A percentile compares a stretch with the other conserved stretches of the same genome.
phyloP scores from a whole-genome alignment of 225 moss, liverwort and hornwort genomes.

The Sphagnum tenellum region DNA sequence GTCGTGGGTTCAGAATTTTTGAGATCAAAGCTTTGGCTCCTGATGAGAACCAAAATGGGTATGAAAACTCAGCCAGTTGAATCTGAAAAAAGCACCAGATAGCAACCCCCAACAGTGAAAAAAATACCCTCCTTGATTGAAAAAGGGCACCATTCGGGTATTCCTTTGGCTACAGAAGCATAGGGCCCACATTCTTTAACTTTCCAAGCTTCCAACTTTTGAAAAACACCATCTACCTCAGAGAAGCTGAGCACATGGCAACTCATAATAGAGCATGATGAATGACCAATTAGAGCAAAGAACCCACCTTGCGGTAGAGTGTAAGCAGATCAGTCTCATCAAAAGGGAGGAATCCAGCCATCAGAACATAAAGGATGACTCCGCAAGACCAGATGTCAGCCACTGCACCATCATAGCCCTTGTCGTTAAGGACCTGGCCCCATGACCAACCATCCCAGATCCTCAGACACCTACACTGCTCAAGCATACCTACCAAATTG shows the following conservation, averaged over 20 bases:
- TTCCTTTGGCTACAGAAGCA: no score
- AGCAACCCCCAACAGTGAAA: not conserved
- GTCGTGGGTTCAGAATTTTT: conserved; percentile 78
- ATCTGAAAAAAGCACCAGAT: conserved; percentile 36
- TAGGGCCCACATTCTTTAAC: no score
- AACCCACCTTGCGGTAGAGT: conserved; percentile 65
- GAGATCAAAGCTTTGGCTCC: conserved; percentile 57
- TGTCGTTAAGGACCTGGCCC: conserved; percentile 96
- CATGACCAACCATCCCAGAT: conserved; percentile 33
- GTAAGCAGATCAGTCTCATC: conserved; percentile 80
- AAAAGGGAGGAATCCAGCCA: conserved; percentile 98
- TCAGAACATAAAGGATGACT: conserved; percentile 92
- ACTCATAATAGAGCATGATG: no score
- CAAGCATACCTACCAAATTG: not conserved
- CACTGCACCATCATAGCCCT: conserved; percentile 99
- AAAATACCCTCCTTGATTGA: no score
- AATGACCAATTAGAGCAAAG: no score
- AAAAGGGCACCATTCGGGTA: no score
- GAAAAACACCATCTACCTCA: no score
- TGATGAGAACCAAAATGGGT: conserved; percentile 81
- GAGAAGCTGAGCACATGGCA: no score
- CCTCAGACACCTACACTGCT: conserved; percentile 16
- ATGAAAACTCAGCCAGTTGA: conserved; percentile 72
- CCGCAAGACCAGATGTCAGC: conserved; percentile 99
- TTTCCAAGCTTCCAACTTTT: no score